phyloP scores from a whole-genome alignment of 2,329 filamentous ascomycete species.

The Aspergillus alliaceus region DNA sequence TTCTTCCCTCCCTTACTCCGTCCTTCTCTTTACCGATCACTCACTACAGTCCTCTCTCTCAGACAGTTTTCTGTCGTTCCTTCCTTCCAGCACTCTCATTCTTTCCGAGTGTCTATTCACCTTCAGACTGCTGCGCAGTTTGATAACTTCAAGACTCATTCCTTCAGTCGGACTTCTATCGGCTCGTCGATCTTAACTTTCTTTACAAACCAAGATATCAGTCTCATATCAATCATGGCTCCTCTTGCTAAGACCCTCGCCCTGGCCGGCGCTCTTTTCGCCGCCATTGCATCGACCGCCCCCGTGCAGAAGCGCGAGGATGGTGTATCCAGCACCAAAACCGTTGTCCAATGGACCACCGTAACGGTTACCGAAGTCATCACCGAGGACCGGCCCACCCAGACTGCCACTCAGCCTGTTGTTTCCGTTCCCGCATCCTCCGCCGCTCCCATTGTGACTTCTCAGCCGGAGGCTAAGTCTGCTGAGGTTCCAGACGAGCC shows the following conservation, averaged over 20 bases:
- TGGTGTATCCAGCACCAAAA: constrained; percentile 50
- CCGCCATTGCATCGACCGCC: constrained; percentile 30
- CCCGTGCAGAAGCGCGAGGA: constrained; percentile 39
- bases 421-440: constrained; percentile 14
- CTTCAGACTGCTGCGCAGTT: constrained; percentile 22
- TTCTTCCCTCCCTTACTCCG: constrained; percentile 1
- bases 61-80: constrained; percentile 21
- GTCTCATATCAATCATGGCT: constrained; percentile 29
- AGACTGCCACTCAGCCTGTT: constrained; percentile 18
- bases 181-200: neutral
- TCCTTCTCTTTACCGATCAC: constrained; percentile 7
- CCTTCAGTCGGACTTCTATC: neutral
- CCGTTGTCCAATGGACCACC: constrained; percentile 49
- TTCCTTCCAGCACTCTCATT: constrained; percentile 11
- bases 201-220: neutral
- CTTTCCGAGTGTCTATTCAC: constrained; percentile 6
- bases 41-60: constrained; percentile 2
- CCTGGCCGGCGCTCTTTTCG: constrained; percentile 36
- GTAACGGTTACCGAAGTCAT: constrained; percentile 51
- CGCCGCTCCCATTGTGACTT: constrained; percentile 12
- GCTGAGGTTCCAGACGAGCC: constrained; percentile 12
- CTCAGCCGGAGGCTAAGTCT: constrained; percentile 11
- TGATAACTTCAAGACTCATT: neutral
- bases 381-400: constrained; percentile 34
- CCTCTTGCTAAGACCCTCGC: constrained; percentile 38